These are phyloP conservation scores for Salicornia ramosissima DNA, from an alignment of 148 eudicot genomes.

Conservation along the genomic window DNA sequence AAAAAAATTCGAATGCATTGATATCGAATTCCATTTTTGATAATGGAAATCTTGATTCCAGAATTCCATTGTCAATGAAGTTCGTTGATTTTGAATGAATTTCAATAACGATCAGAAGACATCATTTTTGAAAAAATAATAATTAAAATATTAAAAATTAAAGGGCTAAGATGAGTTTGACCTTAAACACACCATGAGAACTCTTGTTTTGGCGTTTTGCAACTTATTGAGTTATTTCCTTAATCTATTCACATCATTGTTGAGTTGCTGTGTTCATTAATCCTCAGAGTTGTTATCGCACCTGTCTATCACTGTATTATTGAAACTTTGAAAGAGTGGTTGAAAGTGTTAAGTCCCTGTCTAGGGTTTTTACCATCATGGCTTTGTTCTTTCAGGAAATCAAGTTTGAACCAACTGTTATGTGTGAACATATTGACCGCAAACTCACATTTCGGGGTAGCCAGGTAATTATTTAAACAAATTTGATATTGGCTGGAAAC, in stretches of 20 bases:
- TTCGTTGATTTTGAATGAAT: too few species aligned
- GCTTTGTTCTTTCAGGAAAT: conserved; percentile 46
- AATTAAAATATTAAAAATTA: too few species aligned
- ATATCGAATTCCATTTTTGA: too few species aligned
- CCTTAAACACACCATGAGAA: too few species aligned
- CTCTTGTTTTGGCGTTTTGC: too few species aligned
- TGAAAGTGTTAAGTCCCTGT: background rate
- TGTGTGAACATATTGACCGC: conserved; percentile 69
- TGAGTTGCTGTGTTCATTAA: background rate
- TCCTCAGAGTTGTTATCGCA: background rate
- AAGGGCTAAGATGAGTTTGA: too few species aligned
- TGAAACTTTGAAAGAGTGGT: background rate
- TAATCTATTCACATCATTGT: background rate
- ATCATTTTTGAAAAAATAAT: too few species aligned
- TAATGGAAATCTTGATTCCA: too few species aligned
- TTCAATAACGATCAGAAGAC: too few species aligned
- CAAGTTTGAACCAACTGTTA: conserved; percentile 67
- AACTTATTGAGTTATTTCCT: background rate
- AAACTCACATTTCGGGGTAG: conserved; percentile 45
- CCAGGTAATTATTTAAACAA: conserved; percentile 40
- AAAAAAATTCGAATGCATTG: too few species aligned
- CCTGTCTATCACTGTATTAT: background rate
- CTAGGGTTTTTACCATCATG: background rate
- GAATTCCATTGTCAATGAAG: too few species aligned
- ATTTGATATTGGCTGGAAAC: background rate